Percentiles rank a stretch among this genome's conserved stretches.
Evolutionary conservation across 78 protist genomes (phyloP).

Genomic region (Dictyostelium purpureum): DNA sequence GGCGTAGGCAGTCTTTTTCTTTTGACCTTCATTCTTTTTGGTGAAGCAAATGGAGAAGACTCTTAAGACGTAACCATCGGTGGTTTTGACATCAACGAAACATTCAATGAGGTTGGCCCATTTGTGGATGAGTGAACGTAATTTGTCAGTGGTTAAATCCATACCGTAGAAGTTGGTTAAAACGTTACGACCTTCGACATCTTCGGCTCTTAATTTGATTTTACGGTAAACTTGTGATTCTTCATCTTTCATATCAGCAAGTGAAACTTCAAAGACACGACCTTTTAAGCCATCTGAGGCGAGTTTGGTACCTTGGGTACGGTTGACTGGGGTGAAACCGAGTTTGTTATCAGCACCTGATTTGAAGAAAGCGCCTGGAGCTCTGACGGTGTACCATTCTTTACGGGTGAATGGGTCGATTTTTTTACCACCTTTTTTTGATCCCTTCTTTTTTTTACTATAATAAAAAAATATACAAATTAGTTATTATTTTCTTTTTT

Average conservation of each 20-base stretch:
- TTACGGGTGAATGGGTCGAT: slow-evolving; percentile 97
- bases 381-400: slow-evolving; percentile 99
- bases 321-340: slow-evolving; percentile 97
- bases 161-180: slow-evolving; percentile 99
- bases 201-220: slow-evolving; percentile 95
- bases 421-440: slow-evolving; percentile 80
- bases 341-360: slow-evolving; percentile 64
- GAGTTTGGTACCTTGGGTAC: slow-evolving; percentile 94
- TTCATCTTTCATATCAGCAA: slow-evolving; percentile 96
- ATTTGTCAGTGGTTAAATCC: slow-evolving; percentile 99
- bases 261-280: slow-evolving; percentile 97
- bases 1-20: slow-evolving; percentile 96
- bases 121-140: slow-evolving; percentile 94
- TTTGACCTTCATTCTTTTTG: slow-evolving; percentile 85
- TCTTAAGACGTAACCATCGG: slow-evolving; percentile 96
- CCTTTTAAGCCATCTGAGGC: slow-evolving; percentile 97
- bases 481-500: neutral
- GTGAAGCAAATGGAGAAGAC: slow-evolving; percentile 98
- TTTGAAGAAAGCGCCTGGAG: slow-evolving; percentile 95
- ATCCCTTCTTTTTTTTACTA: slow-evolving; percentile 75
- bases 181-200: slow-evolving; percentile 94
- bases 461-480: neutral
- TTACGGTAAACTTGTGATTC: slow-evolving; percentile 96
- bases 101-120: slow-evolving; percentile 99
- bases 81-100: slow-evolving; percentile 93